Evolutionary conservation across 768 basidiomycete genomes (phyloP).

Genomic region (Amanita polypyramis): DNA sequence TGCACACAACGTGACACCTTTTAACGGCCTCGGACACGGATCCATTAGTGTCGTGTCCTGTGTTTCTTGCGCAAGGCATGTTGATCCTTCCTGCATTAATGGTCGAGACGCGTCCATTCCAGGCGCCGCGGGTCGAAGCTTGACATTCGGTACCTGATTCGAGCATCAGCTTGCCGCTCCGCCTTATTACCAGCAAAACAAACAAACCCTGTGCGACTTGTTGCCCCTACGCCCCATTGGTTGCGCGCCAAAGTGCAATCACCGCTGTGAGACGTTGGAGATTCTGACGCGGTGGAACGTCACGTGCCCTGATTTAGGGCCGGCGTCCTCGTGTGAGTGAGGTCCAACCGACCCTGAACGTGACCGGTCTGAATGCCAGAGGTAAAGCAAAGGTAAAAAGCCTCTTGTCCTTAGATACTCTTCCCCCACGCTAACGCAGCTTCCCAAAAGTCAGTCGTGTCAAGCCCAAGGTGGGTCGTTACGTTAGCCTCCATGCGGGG

Average conservation of each 20-base stretch:
- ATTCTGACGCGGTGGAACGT: background rate
- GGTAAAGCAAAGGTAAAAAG: background rate
- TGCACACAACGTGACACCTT: conserved; percentile 54
- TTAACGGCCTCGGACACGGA: conserved; percentile 58
- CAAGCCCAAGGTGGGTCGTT: conserved; percentile 17
- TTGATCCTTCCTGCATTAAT: conserved; percentile 17
- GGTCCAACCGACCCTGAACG: background rate
- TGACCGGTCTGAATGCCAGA: background rate
- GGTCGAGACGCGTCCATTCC: conserved; percentile 17
- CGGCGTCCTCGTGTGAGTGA: background rate
- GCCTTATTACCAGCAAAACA: too few species aligned
- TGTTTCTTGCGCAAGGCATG: conserved; percentile 36
- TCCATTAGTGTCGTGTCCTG: conserved; percentile 39
- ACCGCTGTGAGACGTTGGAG: background rate
- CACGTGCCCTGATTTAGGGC: conserved; percentile 5
- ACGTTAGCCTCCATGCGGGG: background rate
- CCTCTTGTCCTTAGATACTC: background rate
- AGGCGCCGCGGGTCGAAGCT: conserved; percentile 55
- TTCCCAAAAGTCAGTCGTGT: conserved; percentile 9
- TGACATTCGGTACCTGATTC: conserved; percentile 70
- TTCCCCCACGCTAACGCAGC: background rate
- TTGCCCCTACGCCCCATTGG: conserved; percentile 45
- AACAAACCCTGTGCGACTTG: conserved; percentile 52
- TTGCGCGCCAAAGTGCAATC: too few species aligned
- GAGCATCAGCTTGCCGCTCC: too few species aligned